Base-by-base conservation (phyloP, 2,329 filamentous ascomycete genomes). In the Nemania diffusa region DNA sequence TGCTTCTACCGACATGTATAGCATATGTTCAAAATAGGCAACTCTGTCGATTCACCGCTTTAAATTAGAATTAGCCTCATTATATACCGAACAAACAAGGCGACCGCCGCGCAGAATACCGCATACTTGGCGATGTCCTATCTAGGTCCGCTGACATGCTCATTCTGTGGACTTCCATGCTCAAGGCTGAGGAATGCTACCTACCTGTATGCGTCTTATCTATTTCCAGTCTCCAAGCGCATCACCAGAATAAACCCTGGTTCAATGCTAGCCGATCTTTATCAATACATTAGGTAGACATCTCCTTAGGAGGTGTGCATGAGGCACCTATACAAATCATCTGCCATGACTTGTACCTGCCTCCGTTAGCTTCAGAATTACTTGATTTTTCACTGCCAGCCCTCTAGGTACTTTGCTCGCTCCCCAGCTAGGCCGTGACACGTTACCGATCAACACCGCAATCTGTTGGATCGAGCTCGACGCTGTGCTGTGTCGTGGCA, bases 121-220 rank as follows among this genome's bases (percentile, higher is more conserved):
- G 37, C 13, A 40, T 13, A 40, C 37, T 40, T 48, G 20, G 17
- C 22, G 9, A 24, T n/a, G 24, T 24, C 44, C 7, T 22, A 32
- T 22, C 22, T 27, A 29, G 22, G 2, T 29, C 34, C 17, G 50
- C 58, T 51, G 52, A 62, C 26, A 34, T 8, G 20, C 34, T 48
- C 37, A 11, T 58, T 27, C 60, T 57, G 40, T 29, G 29, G 32
- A 53, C 9, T 67, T 55, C 57, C 57, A 53, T 52, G 44, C 52
- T 42, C 57, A 37, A 67, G 59, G 59, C 60, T 56, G 55, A 44
- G 42, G 55, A 44, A 59, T 63, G 55, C 50, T 56, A 67, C 46
- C 48, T 56, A 57, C n/a, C 15, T 26, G 7, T 56, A 24, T 55
- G 22, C n/a, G 17, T 9, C 32, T 44, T 32, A 50, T 63, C 46